Evolutionary conservation across 192 early-diverging fungal species (phyloP).

Genomic region (Paraglomus occultum): DNA sequence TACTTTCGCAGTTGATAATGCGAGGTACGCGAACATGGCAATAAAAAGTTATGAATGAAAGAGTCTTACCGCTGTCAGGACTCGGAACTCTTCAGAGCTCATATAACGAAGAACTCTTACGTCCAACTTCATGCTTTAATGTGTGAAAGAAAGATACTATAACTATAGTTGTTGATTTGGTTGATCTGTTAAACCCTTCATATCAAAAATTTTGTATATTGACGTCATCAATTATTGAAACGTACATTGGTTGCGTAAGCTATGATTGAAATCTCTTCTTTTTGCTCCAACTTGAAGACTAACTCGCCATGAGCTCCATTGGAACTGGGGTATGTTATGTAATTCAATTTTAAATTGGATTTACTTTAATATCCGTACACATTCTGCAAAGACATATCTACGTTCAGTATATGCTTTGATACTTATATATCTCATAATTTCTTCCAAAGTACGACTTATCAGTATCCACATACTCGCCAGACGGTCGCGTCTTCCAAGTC

Average conservation of each 20-base stretch:
- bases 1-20: not conserved
- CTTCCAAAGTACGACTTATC: slow-evolving; percentile 88
- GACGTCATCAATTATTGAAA: no score
- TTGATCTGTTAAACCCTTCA: no score
- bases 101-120: slow-evolving; percentile 94
- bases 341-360: not conserved
- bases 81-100: slow-evolving; percentile 89
- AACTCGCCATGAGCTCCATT: slow-evolving; percentile 81
- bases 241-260: no score
- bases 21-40: not conserved
- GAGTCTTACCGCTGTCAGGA: slow-evolving; percentile 80
- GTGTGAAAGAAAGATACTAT: slow-evolving; percentile 23
- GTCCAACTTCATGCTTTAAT: slow-evolving; percentile 87
- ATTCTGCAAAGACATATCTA: slow-evolving; percentile 21
- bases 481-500: slow-evolving; percentile 98
- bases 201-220: no score
- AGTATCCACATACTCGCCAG: slow-evolving; percentile 97
- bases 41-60: not conserved
- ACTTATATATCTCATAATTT: slow-evolving; percentile 21
- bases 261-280: no score
- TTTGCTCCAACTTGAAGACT: no score
- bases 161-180: not conserved
- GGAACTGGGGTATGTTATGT: slow-evolving; percentile 82
- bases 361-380: not conserved
- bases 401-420: no score